Evolutionary conservation across 306 rosid species (phyloP).

Genomic region (Vigna nakashimae): DNA sequence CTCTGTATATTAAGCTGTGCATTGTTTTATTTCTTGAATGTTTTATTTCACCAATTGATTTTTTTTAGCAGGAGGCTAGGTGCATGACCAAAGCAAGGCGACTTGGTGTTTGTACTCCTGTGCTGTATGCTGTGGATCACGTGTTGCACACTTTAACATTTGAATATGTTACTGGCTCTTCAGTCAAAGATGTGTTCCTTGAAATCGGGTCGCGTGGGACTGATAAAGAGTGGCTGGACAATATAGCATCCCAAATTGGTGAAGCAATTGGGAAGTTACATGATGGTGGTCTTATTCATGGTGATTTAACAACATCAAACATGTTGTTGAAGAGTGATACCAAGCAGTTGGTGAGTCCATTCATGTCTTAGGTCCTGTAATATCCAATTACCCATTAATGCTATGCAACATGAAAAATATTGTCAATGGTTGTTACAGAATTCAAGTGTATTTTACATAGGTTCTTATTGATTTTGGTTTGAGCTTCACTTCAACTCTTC

Average conservation of each 20-base stretch:
- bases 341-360: conserved; percentile 71
- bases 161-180: conserved; percentile 78
- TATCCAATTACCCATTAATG: neutral
- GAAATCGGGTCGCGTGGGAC: conserved; percentile 62
- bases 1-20: neutral
- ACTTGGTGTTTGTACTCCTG: conserved; percentile 84
- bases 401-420: conserved; percentile 21
- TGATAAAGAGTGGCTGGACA: conserved; percentile 53
- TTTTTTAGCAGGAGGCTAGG: conserved; percentile 81
- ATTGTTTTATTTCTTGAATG: conserved; percentile 10
- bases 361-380: conserved; percentile 4
- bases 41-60: neutral
- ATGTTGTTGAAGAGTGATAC: conserved; percentile 66
- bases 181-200: conserved; percentile 79
- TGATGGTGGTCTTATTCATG: conserved; percentile 88
- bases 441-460: conserved; percentile 49
- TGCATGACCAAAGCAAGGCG: conserved; percentile 91
- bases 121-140: conserved; percentile 70
- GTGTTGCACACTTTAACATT: conserved; percentile 70
- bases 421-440: conserved; percentile 31
- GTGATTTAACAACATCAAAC: conserved; percentile 92
- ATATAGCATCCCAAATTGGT: conserved; percentile 77
- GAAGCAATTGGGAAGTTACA: conserved; percentile 80
- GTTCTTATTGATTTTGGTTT: conserved; percentile 93
- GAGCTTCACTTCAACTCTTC: conserved; percentile 90